Evolutionary conservation across 2,329 filamentous ascomycete genomes (phyloP), one percentile per base, ranked within the genome.

Genomic region (Coniochaeta prunicola): DNA sequence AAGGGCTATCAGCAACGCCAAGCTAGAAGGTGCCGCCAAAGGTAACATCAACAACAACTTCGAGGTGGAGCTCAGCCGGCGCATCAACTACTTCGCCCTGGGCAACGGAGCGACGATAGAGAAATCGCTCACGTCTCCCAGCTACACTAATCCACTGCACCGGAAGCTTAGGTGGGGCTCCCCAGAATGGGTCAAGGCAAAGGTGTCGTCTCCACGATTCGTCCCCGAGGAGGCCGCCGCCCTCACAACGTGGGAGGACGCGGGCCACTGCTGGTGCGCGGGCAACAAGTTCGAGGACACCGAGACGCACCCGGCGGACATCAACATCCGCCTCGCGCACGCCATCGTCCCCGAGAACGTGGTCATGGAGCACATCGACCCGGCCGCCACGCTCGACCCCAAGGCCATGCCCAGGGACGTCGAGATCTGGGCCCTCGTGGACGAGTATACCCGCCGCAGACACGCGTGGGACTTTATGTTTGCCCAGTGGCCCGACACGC

Each of bases 211-310:
- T 6, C 60, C 57, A 21, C 59, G 59, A 34, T 66, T 64, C 62
- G 74, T 78, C 1, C 78, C 80, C 0, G 66, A 75, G n/a, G 71
- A 21, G 8, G 45, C 40, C 10, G 60, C 78, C 0, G 91, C 89
- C 0, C 77, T 96, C 2, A 69, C 73, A 1, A 74, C 77, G 3
- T 96, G 92, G 91, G 77, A 86, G 10, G 90, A 96, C 55, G 81
- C 88, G 34, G 90, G 89, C 21, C 90, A 97, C 62, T 96, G 91
- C 72, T 97, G 91, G 89, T 97, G 93, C 71, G 86, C 88, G 4
- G 53, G 53, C 17, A 73, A 74, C 0, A 63, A 68, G 12, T 74
- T 78, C 55, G 70, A 70, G 15, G 73, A 74, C 17, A 10, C 45
- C 3, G 21, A 21, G 13, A 21, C 45, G 10, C 78, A 80, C 55